phyloP scores from a whole-genome alignment of 106 monocot genomes.

The Acorus calamus region DNA sequence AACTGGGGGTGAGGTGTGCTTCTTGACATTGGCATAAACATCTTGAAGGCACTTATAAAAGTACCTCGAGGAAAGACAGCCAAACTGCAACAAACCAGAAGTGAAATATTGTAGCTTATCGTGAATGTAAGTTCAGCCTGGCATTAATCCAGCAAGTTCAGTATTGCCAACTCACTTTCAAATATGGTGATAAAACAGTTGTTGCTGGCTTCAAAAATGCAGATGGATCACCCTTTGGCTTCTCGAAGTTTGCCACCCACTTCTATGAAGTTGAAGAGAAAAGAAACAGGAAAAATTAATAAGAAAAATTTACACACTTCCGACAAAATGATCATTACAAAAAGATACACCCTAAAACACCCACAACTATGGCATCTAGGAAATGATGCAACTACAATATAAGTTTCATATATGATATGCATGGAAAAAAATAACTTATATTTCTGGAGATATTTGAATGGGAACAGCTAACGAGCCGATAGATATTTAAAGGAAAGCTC shows the following conservation, averaged over 20 bases:
- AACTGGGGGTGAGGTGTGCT: constrained; percentile 74
- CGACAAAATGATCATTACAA: background rate
- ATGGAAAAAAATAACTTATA: too few relatives aligned
- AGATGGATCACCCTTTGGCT: constrained; percentile 90
- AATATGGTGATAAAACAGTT: constrained; percentile 81
- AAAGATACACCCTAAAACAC: background rate
- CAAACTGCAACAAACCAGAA: constrained; percentile 48
- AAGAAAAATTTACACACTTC: background rate
- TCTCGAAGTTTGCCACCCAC: constrained; percentile 86
- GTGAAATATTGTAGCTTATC: background rate
- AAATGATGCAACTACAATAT: too few relatives aligned
- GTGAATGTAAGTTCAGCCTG: background rate
- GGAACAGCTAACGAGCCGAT: too few relatives aligned
- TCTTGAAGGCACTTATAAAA: constrained; percentile 66
- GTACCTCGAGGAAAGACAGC: constrained; percentile 82
- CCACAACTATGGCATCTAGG: too few relatives aligned
- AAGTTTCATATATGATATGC: too few relatives aligned
- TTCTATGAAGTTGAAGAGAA: constrained; percentile 25
- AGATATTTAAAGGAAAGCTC: too few relatives aligned
- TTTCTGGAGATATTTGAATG: too few relatives aligned
- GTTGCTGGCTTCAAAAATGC: constrained; percentile 84
- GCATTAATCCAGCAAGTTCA: background rate
- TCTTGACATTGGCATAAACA: constrained; percentile 42
- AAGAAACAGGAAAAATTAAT: constrained; percentile 3
- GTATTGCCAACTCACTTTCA: constrained; percentile 47